Percentiles rank a stretch among this genome's conserved stretches.
Conservation (phyloP, 2,329 filamentous ascomycete genomes). For the Epichloe typhina region DNA sequence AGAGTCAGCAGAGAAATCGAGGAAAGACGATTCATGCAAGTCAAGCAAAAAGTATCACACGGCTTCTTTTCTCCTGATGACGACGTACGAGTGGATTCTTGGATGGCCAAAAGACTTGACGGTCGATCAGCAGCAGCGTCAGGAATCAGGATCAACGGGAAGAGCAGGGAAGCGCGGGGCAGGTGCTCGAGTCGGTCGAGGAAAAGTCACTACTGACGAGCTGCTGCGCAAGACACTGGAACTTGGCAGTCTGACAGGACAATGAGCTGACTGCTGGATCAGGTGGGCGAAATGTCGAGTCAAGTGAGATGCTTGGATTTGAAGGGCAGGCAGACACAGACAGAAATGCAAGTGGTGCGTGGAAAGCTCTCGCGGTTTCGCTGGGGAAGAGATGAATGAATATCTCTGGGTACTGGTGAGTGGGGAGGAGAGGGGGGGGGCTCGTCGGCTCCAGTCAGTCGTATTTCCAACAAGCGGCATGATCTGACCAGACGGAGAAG, state of each 20-base stretch:
- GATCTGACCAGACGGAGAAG: neutral
- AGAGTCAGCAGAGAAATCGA: neutral
- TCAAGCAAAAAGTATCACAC: neutral
- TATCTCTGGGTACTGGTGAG: too few species aligned
- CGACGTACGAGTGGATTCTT: neutral
- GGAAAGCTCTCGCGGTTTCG: neutral
- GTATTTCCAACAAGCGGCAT: neutral
- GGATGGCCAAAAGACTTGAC: neutral
- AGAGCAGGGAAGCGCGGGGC: neutral
- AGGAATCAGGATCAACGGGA: neutral
- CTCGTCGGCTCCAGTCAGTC: neutral
- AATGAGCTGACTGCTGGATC: neutral
- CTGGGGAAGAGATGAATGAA: neutral
- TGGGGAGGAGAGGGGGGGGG: too few species aligned
- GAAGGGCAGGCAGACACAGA: neutral
- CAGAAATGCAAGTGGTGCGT: neutral
- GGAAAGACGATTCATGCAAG: neutral
- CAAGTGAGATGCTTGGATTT: neutral
- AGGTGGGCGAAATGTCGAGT: neutral
- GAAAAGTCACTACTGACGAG: neutral
- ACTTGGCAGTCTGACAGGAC: neutral
- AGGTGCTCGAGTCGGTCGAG: neutral
- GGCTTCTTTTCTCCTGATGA: neutral
- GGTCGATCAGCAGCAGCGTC: neutral
- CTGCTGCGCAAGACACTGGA: neutral